These are phyloP conservation scores for Priceomyces melissophilus DNA, from an alignment of 805 yeast genomes.

Conservation along the genomic window DNA sequence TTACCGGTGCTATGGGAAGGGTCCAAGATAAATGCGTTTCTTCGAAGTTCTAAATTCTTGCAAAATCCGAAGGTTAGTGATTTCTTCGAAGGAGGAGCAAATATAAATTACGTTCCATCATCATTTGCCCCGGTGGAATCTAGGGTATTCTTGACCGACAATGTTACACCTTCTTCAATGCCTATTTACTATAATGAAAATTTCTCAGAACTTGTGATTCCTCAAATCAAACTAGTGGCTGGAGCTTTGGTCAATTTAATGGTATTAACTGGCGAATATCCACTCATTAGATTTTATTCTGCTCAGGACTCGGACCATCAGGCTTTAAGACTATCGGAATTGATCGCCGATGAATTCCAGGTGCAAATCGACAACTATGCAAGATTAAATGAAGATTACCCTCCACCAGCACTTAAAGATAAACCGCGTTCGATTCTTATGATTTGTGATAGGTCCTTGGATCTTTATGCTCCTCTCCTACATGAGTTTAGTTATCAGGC, in stretches of 20 bases:
- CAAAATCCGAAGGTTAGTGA: conserved; percentile 26
- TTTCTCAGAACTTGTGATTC: conserved; percentile 59
- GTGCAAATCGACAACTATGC: conserved; percentile 70
- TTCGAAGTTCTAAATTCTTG: conserved; percentile 21
- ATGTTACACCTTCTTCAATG: conserved; percentile 49
- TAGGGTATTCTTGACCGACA: conserved; percentile 67
- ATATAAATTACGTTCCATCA: conserved; percentile 25
- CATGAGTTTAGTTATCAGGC: conserved; percentile 94
- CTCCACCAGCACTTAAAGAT: conserved; percentile 47
- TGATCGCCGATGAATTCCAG: conserved; percentile 74
- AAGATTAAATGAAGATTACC: conserved; percentile 60
- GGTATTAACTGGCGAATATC: conserved; percentile 81
- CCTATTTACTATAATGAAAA: conserved; percentile 68
- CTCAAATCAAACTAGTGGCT: conserved; percentile 58
- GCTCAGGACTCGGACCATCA: conserved; percentile 47
- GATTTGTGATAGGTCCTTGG: conserved; percentile 80
- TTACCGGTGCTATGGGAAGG: conserved; percentile 46
- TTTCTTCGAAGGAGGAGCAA: conserved; percentile 30
- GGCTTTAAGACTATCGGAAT: conserved; percentile 59
- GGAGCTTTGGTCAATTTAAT: conserved; percentile 67
- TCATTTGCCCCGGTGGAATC: conserved; percentile 64
- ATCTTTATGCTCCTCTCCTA: conserved; percentile 74
- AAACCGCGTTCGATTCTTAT: conserved; percentile 73
- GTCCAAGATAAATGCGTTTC: conserved; percentile 17
- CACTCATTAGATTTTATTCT: conserved; percentile 72